These are phyloP conservation scores for Irpex rosettiformis DNA, from an alignment of 1,284 basidiomycete species.

Conservation along the genomic window DNA sequence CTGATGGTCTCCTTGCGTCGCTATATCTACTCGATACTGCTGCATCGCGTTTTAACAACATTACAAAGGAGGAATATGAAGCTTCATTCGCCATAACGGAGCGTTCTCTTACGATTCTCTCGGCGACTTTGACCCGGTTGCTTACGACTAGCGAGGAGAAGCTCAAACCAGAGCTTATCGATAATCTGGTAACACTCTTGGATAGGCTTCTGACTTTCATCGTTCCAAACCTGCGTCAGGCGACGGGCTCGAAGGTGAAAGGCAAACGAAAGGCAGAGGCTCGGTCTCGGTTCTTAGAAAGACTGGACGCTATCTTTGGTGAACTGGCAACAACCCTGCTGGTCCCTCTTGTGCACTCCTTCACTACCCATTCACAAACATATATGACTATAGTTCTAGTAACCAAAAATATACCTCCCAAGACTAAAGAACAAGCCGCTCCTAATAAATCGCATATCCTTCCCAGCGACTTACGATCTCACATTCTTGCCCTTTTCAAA, in stretches of 20 bases:
- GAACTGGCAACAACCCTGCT: slow-evolving; percentile 20
- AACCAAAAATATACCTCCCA: background rate
- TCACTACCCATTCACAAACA: slow-evolving; percentile 19
- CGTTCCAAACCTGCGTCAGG: background rate
- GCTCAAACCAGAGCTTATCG: background rate
- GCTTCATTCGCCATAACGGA: background rate
- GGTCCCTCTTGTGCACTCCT: slow-evolving; percentile 22
- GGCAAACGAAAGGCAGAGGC: background rate
- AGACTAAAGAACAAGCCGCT: background rate
- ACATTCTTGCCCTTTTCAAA: slow-evolving; percentile 18
- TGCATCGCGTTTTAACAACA: background rate
- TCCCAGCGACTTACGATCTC: slow-evolving; percentile 22
- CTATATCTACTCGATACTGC: background rate
- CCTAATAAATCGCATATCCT: background rate
- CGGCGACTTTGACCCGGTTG: background rate
- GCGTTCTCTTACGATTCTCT: background rate
- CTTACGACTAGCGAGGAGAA: background rate
- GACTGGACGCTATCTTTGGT: slow-evolving; percentile 21
- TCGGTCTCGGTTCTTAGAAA: background rate
- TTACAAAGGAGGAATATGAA: background rate
- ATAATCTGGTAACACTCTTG: background rate
- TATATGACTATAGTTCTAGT: slow-evolving; percentile 16
- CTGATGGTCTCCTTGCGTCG: background rate
- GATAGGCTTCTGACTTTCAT: background rate
- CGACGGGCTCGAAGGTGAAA: background rate